phyloP scores from a whole-genome alignment of 805 yeast species.

The Maudiozyma turicensis region DNA sequence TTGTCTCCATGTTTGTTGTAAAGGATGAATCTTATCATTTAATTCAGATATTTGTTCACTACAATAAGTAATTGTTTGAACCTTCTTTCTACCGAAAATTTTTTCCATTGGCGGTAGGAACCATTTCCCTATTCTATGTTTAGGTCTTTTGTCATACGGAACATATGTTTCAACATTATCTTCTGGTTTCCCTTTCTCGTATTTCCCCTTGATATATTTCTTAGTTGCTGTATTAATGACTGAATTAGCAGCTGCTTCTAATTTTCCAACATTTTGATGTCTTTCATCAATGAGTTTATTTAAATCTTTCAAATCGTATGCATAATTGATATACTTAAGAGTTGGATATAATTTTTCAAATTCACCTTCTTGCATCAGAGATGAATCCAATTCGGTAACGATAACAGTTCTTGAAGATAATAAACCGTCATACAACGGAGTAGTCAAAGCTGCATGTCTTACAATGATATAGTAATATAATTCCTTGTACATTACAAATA shows the following conservation, averaged over 20 bases:
- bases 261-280: conserved; percentile 46
- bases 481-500: conserved; percentile 64
- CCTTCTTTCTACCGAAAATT: conserved; percentile 63
- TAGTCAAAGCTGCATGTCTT: conserved; percentile 64
- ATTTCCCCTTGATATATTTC: conserved; percentile 43
- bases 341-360: conserved; percentile 55
- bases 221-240: conserved; percentile 52
- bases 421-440: conserved; percentile 63
- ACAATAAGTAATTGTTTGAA: conserved; percentile 70
- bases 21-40: conserved; percentile 50
- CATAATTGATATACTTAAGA: conserved; percentile 48
- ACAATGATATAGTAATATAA: conserved; percentile 59
- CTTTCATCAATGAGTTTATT: conserved; percentile 52
- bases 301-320: conserved; percentile 53
- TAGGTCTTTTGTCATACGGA: conserved; percentile 68
- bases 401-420: conserved; percentile 64
- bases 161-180: conserved; percentile 46
- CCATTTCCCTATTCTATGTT: conserved; percentile 53
- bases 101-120: conserved; percentile 13
- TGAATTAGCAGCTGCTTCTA: conserved; percentile 57
- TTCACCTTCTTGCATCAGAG: conserved; percentile 37
- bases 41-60: conserved; percentile 57
- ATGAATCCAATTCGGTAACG: conserved; percentile 49
- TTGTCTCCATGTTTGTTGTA: conserved; percentile 45
- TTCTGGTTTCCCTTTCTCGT: conserved; percentile 26